Evolutionary conservation across 495 filamentous ascomycete genomes (phyloP), one percentile per base, ranked within the genome.

Genomic region (Thozetella sp.): DNA sequence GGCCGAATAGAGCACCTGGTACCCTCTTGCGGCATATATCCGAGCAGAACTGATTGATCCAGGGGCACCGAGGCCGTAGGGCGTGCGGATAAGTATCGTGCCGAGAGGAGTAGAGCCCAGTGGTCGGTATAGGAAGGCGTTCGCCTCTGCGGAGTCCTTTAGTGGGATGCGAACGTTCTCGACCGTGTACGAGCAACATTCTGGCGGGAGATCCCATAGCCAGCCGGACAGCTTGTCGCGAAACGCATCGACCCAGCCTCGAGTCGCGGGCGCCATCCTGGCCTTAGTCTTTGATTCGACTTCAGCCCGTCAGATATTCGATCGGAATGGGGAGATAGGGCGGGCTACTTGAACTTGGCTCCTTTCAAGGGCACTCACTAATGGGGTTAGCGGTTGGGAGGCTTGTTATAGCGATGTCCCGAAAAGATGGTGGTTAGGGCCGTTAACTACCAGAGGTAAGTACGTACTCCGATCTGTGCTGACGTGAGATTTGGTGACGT

Each of bases 21-120:
- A 73, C 20, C 70, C 70, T 25, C 68, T 68, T 27, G 68, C 64
- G 54, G 66, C 70, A 51, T 63, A 73, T 37, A 62, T 24, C 3
- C 63, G 63, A 15, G 66, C 66, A 3, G 60, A 60, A 45, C 60
- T 23, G 53, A 71, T 58, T 3, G 70, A 43, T 2, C 69, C 57
- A 2, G 57, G 51, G 27, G 45, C 24, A 3, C 61, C 63, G 25
- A 57, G 53, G 43, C 43, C 43, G n/a, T 48, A 48, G 4, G 43
- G 43, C 4, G 10, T 13, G n/a, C 43, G 43, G 6, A 48, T 4
- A 4, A 48, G 43, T 19, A 48, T 10, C 43, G 43, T 48, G 9
- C 43, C 43, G n/a, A 48, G 4, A 9, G 43, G 43, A 15, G 12
- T 48, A 3, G 43, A 11, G n/a, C n/a, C 9, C 10, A 48, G 9